Percentiles rank a stretch among this genome's conserved stretches.
These are phyloP conservation scores for Aethionema arabicum DNA, from an alignment of 345 rosid species.

Conservation along the genomic window DNA sequence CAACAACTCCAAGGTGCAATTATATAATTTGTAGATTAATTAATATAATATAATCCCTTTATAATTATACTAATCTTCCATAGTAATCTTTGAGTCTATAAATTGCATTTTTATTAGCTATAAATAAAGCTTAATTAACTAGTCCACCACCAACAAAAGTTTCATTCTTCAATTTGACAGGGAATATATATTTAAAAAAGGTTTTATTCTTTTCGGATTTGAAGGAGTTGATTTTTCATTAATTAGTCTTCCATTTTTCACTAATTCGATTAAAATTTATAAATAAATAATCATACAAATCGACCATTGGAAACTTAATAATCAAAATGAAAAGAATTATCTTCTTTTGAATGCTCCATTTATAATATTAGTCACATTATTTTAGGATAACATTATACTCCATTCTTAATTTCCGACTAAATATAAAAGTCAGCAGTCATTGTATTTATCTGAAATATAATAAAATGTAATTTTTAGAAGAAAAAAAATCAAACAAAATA, in stretches of 20 bases:
- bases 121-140: slow-evolving; percentile 20
- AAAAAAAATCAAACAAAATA: too few species aligned
- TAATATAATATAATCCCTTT: slow-evolving; percentile 9
- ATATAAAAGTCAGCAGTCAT: too few species aligned
- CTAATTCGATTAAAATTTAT: not conserved
- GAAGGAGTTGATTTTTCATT: slow-evolving; percentile 13
- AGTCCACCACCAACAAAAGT: slow-evolving; percentile 19
- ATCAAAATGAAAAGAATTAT: too few species aligned
- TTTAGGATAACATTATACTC: too few species aligned
- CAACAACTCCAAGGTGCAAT: slow-evolving; percentile 33
- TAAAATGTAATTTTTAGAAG: too few species aligned
- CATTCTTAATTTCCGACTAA: too few species aligned
- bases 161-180: slow-evolving; percentile 9
- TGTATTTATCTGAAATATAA: too few species aligned
- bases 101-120: slow-evolving; percentile 18
- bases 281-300: not conserved
- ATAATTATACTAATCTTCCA: slow-evolving; percentile 17
- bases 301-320: slow-evolving; percentile 5
- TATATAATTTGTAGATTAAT: slow-evolving; percentile 1
- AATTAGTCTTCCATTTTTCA: slow-evolving; percentile 13
- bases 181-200: slow-evolving; percentile 10
- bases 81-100: slow-evolving; percentile 15
- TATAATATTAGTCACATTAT: too few species aligned
- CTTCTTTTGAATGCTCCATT: too few species aligned
- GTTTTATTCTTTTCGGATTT: slow-evolving; percentile 30